Conservation (phyloP, 352 stramenopile genomes). For the Globisporangium canariense region DNA sequence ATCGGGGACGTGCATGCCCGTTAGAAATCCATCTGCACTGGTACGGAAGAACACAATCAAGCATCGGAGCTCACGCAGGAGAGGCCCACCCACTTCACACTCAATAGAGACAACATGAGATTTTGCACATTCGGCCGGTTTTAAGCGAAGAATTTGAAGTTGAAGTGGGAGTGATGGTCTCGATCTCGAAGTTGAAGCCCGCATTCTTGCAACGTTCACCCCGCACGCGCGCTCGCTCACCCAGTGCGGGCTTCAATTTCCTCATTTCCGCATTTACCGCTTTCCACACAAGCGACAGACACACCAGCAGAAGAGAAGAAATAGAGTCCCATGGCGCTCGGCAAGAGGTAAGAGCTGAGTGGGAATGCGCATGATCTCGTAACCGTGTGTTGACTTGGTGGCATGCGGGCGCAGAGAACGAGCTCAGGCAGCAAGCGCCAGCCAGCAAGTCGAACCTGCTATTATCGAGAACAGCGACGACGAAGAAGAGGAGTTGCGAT, state of each 20-base stretch:
- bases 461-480: slow-evolving; percentile 48
- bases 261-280: slow-evolving; percentile 11
- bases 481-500: slow-evolving; percentile 49
- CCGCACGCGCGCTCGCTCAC: background rate
- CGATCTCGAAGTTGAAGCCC: too few relatives aligned
- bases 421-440: slow-evolving; percentile 15
- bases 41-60: background rate
- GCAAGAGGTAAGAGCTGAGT: slow-evolving; percentile 11
- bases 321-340: slow-evolving; percentile 5
- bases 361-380: background rate
- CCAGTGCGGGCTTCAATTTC: background rate
- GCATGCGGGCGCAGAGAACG: slow-evolving; percentile 14
- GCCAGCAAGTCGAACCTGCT: slow-evolving; percentile 25
- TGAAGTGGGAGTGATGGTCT: too few relatives aligned
- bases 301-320: background rate
- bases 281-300: background rate
- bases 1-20: background rate
- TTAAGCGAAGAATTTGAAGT: too few relatives aligned
- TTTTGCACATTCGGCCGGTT: background rate
- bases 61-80: background rate
- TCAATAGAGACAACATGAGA: slow-evolving; percentile 1
- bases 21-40: too few relatives aligned
- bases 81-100: background rate
- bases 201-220: background rate
- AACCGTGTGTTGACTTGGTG: background rate